phyloP scores from a whole-genome alignment of 257 asterid genomes.

The Capsicum pubescens region DNA sequence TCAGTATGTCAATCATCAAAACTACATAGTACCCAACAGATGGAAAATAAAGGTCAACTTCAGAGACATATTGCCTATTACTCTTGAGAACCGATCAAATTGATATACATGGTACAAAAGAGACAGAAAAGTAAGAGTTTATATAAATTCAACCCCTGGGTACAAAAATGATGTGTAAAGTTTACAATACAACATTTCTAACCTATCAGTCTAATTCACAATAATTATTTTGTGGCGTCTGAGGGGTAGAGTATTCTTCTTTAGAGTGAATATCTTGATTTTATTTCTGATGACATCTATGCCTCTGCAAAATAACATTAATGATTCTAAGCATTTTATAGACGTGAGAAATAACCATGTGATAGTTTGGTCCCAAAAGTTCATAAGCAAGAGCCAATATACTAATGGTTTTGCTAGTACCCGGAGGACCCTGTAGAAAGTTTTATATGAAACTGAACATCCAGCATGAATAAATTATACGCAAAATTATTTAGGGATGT shows the following conservation, averaged over 20 bases:
- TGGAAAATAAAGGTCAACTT: slow-evolving; percentile 7
- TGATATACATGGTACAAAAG: neutral
- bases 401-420: slow-evolving; percentile 97
- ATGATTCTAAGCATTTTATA: neutral
- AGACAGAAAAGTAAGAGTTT: neutral
- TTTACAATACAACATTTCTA: slow-evolving; percentile 23
- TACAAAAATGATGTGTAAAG: slow-evolving; percentile 7
- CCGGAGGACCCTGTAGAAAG: slow-evolving; percentile 83
- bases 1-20: too few relatives aligned
- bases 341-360: neutral
- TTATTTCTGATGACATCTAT: slow-evolving; percentile 97
- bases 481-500: neutral
- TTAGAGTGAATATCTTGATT: slow-evolving; percentile 98
- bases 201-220: slow-evolving; percentile 99
- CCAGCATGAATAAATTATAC: neutral
- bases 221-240: slow-evolving; percentile 91
- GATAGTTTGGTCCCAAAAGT: slow-evolving; percentile 82
- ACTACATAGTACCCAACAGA: too few relatives aligned
- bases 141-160: neutral
- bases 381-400: slow-evolving; percentile 95
- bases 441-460: neutral
- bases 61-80: neutral
- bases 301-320: slow-evolving; percentile 59
- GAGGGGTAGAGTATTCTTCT: slow-evolving; percentile 86
- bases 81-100: neutral